Evolutionary conservation across 306 rosid species (phyloP).

Genomic region (Cucumis melo): DNA sequence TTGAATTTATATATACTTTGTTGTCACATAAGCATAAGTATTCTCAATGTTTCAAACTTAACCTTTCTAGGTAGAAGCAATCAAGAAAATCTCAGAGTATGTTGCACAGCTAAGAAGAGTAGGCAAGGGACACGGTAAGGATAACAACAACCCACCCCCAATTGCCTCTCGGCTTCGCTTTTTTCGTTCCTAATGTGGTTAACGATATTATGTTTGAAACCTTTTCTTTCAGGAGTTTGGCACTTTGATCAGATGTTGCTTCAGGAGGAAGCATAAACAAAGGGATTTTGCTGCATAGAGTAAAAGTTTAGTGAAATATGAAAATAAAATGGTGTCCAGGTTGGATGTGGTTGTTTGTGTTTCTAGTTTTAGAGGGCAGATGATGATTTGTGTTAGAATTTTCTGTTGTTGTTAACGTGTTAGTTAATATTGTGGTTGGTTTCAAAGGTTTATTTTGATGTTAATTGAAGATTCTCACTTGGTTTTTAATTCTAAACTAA

Average conservation of each 20-base stretch:
- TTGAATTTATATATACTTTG: neutral
- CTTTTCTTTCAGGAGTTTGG: constrained; percentile 69
- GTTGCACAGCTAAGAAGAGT: constrained; percentile 94
- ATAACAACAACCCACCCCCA: neutral
- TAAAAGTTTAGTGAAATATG: neutral
- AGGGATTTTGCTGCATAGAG: neutral
- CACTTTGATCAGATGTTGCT: constrained; percentile 85
- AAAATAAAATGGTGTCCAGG: neutral
- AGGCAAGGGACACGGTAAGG: constrained; percentile 87
- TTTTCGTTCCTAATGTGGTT: neutral
- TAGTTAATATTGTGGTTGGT: neutral
- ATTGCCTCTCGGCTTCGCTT: no score
- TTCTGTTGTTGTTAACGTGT: neutral
- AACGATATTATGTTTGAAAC: neutral
- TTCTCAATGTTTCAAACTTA: neutral
- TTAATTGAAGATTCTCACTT: no score
- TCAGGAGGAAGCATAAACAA: constrained; percentile 4
- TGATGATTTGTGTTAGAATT: neutral
- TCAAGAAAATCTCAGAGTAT: constrained; percentile 75
- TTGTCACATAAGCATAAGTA: neutral
- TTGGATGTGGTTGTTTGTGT: neutral
- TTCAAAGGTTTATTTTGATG: no score
- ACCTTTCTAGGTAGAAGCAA: constrained; percentile 54
- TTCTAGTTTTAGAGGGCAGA: neutral
- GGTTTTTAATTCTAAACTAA: no score